Conservation (phyloP, 2,329 filamentous ascomycete species). For the Raffaelea ambrosiae region DNA sequence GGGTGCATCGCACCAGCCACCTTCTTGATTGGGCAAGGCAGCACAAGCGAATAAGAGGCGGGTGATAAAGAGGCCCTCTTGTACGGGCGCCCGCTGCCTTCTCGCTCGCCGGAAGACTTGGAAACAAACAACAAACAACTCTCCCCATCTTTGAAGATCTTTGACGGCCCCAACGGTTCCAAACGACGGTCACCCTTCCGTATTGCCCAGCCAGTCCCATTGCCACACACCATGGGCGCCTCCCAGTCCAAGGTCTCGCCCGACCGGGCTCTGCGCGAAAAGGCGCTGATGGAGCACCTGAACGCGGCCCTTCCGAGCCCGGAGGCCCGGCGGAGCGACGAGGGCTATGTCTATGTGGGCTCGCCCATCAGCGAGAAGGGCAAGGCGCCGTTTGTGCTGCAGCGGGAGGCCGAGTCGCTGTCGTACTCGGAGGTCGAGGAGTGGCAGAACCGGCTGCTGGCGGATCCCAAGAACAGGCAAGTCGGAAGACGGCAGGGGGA, state of each 20-base stretch:
- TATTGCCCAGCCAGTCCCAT: no score
- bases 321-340: conserved; percentile 8
- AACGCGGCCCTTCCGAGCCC: conserved; percentile 10
- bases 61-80: no score
- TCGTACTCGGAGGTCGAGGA: conserved; percentile 40
- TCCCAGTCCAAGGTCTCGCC: conserved; percentile 19
- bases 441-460: conserved; percentile 55
- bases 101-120: no score
- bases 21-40: no score
- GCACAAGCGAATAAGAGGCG: no score
- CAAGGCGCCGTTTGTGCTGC: not conserved
- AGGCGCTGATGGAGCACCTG: conserved; percentile 24
- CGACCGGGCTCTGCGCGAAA: conserved; percentile 17
- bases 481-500: conserved; percentile 10
- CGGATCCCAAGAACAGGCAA: conserved; percentile 58
- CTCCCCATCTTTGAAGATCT: no score
- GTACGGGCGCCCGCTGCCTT: no score
- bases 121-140: no score
- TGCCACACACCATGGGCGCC: conserved; percentile 19
- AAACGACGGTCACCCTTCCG: no score
- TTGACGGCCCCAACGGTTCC: no score
- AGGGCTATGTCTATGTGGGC: conserved; percentile 39
- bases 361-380: not conserved
- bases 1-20: no score
- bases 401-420: conserved; percentile 29